Evolutionary conservation across 1,284 basidiomycete species (phyloP).

Genomic region (Schizophyllum commune): DNA sequence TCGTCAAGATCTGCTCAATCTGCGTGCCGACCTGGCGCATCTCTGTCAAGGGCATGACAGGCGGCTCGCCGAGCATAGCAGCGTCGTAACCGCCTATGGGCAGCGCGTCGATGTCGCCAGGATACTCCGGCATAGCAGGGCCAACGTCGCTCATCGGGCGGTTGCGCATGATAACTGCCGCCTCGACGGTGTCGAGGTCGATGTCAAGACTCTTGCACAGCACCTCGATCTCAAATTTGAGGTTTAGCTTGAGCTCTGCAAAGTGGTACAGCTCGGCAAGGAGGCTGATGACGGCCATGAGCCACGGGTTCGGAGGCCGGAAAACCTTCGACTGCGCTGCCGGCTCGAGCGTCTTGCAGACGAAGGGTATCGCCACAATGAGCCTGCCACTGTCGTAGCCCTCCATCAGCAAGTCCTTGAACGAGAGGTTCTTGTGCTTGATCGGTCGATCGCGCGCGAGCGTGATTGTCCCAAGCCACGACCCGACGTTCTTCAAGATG

Average conservation of each 20-base stretch:
- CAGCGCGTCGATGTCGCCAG: constrained; percentile 60
- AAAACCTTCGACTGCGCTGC: constrained; percentile 89
- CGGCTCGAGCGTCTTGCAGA: constrained; percentile 94
- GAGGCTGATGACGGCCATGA: constrained; percentile 90
- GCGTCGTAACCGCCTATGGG: constrained; percentile 63
- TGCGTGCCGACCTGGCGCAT: constrained; percentile 61
- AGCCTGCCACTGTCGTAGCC: constrained; percentile 91
- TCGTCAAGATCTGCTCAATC: constrained; percentile 74
- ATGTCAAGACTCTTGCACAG: constrained; percentile 90
- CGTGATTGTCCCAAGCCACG: constrained; percentile 94
- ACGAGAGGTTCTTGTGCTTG: constrained; percentile 87
- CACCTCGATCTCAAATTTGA: constrained; percentile 99
- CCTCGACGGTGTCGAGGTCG: constrained; percentile 82
- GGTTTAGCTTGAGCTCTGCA: constrained; percentile 92
- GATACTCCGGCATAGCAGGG: constrained; percentile 62
- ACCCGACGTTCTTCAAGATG: constrained; percentile 88
- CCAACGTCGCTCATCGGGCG: constrained; percentile 49
- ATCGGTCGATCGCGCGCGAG: constrained; percentile 90
- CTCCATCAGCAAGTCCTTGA: constrained; percentile 95
- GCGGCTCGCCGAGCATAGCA: constrained; percentile 38
- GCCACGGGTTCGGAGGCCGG: constrained; percentile 95
- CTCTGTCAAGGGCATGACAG: constrained; percentile 53
- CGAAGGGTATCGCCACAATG: constrained; percentile 95
- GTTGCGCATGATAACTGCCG: constrained; percentile 70
- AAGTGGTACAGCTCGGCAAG: constrained; percentile 95